Evolutionary conservation across 78 protist species (phyloP).

Genomic region (Dictyostelium brefeldianum): DNA sequence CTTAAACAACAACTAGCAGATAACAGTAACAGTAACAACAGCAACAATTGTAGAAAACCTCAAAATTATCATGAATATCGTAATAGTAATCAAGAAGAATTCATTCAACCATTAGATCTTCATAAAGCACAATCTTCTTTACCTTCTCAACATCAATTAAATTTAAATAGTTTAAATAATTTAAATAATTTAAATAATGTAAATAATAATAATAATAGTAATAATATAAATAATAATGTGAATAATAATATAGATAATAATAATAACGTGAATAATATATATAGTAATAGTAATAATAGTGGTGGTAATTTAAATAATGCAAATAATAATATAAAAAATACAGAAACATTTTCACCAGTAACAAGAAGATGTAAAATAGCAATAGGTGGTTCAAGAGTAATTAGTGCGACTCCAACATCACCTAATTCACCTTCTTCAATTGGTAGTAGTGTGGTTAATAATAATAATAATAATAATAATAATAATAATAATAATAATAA

Average conservation of each 20-base stretch:
- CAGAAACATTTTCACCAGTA: not conserved
- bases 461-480: not conserved
- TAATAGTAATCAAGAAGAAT: slow-evolving; percentile 18
- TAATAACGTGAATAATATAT: not conserved
- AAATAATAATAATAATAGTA: not conserved
- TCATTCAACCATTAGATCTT: not conserved
- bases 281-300: too few species aligned
- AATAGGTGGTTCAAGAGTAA: slow-evolving; percentile 52
- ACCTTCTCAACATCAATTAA: not conserved
- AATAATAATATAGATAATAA: not conserved
- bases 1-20: slow-evolving; percentile 5
- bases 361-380: slow-evolving; percentile 44
- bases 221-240: not conserved
- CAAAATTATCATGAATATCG: slow-evolving; percentile 21
- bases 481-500: not conserved
- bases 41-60: not conserved
- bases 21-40: too few species aligned
- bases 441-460: not conserved
- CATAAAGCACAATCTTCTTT: not conserved
- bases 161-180: not conserved
- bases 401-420: not conserved
- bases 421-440: not conserved
- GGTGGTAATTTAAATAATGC: not conserved
- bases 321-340: not conserved
- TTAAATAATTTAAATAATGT: not conserved